A percentile compares a stretch with the other conserved stretches of the same genome.
These are phyloP conservation scores for Dictyostelium citrinum DNA, from an alignment of 78 protist genomes.

Conservation along the genomic window DNA sequence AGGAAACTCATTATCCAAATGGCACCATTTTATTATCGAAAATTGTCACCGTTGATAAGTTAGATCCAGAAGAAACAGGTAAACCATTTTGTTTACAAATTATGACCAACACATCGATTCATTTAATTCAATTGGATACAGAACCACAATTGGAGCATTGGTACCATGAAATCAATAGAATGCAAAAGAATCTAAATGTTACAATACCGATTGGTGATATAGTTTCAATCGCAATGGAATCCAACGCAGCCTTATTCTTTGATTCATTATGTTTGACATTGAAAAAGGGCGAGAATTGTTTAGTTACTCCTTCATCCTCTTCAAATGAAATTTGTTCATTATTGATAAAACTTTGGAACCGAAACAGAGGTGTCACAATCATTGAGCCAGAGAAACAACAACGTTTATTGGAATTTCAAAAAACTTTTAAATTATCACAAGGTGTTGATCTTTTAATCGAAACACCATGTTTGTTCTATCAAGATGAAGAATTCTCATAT, in stretches of 20 bases:
- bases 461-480: conserved; percentile 8
- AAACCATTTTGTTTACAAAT: conserved; percentile 44
- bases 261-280: conserved; percentile 45
- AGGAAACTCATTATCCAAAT: conserved; percentile 60
- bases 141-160: conserved; percentile 54
- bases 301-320: conserved; percentile 9
- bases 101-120: conserved; percentile 3
- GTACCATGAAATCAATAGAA: conserved; percentile 25
- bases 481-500: conserved; percentile 33
- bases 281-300: conserved; percentile 54
- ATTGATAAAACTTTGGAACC: conserved; percentile 5
- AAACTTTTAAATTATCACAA: conserved; percentile 40
- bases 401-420: conserved; percentile 28
- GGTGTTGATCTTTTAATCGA: neutral
- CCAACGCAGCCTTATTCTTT: conserved; percentile 44
- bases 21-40: conserved; percentile 16
- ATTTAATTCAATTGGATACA: conserved; percentile 38
- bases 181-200: conserved; percentile 31
- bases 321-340: conserved; percentile 25
- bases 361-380: neutral
- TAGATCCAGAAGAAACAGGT: neutral
- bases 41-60: conserved; percentile 11
- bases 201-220: conserved; percentile 11
- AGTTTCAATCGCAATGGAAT: conserved; percentile 40
- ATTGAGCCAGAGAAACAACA: neutral